Base-by-base conservation (phyloP, 139 green algal species). In the Eudorina sp. region DNA sequence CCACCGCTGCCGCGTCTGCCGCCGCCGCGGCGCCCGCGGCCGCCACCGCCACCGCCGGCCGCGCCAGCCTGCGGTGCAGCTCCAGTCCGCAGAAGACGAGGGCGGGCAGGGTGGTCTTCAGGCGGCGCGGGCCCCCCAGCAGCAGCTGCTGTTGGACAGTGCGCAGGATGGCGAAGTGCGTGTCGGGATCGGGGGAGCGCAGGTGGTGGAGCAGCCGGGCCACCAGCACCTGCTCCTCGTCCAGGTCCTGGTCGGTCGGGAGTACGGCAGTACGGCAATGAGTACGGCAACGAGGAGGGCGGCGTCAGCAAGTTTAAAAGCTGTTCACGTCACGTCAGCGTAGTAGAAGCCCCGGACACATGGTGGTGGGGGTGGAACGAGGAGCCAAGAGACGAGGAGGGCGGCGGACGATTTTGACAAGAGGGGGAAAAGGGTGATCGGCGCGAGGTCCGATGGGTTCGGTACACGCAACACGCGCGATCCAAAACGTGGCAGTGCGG, bases 141-240 rank as follows among this genome's bases (percentile, higher is more conserved):
- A 92, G 60, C 72, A 98, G 86, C 53, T 95, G 86, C 41, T 93
- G 64, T 21, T 93, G 88, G 9, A 92, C 92, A 29, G 91, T 86
- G 6, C 84, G 51, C 58, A 99, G 94, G 40, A 99, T 93, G 18
- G 76, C 84, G 73, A 96, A 96, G 73, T 97, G 94, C 46, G 84
- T 89, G 38, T 93, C 94, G 4, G 88, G 88, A 73, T 97, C 86
- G 9, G 90, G 79, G 3, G 82, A 84, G 36, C 51, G 38, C 53
- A 99, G 91, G 84, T 91, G 87, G 91, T 99, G 97, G 84, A 99
- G 91, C 84, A 99, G 90, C 5, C 95, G 94, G 21, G 98, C 96
- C 53, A 99, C 92, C 79, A 98, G 89, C 31, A 93, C 89, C 91
- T 98, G 96, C 93, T 99, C 97, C 75, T 99, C 96, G 43, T 94